Base-by-base conservation (phyloP, 306 rosid genomes). In the Trifolium dubium region DNA sequence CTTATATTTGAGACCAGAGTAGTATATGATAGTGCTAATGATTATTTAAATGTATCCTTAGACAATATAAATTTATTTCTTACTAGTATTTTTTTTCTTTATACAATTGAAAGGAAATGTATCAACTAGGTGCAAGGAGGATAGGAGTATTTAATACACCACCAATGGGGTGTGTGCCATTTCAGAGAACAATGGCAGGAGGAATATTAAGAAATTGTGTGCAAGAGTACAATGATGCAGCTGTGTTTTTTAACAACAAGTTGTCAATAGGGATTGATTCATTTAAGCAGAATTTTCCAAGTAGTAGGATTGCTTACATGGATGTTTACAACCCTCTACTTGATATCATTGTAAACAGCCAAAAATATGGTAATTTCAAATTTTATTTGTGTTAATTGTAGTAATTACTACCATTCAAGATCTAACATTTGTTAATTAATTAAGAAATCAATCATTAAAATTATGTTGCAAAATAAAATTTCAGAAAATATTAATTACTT, bases 161-260 rank as follows among this genome's bases (percentile, higher is more conserved):
- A 1, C 92, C 95, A 17, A 68, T 89, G 3, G 92, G 95, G 8
- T 85, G 91, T 70, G 73, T 89, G 15, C 95, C 92, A 0, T 87
- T 83, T 8, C 95, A 87, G 65, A 87, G 95, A 80, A 89, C 95
- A 1, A 6, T 76, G 7, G 87, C 71, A 0, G 92, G 95, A 29
- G 95, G 95, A 49, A 9, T 62, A 13, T 30, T 4, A 7, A 87
- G 95, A 76, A 28, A n/a, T 0, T 82, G 89, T 18, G 86, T 80
- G 2, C 82, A 77, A 17, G 58, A 85, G 0, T 47, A 78, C 63
- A 89, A 87, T 28, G 70, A 39, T 7, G 88, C 88, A 10, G 81
- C 87, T 1, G 37, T 12, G 53, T 28, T 86, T 3, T 86, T 85
- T 70, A 89, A 89, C 78, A 5, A 31, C 47, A 89, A 86, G 37